phyloP scores from a whole-genome alignment of 441 rosid species.

The Mallotus repandus region DNA sequence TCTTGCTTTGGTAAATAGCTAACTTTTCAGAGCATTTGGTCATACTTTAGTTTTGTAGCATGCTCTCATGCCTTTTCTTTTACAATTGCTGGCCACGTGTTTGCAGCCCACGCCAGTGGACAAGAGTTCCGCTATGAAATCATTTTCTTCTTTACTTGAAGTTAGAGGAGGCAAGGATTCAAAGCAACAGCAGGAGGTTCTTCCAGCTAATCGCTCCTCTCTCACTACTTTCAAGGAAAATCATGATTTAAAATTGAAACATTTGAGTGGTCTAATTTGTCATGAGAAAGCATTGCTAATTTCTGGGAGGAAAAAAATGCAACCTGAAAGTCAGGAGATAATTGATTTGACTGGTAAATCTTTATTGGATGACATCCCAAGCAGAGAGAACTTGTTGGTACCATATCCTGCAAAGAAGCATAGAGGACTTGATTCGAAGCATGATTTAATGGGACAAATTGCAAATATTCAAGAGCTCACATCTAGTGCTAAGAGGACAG shows the following conservation, averaged over 20 bases:
- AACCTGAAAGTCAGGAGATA: constrained; percentile 34
- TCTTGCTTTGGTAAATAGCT: constrained; percentile 29
- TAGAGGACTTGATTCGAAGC: constrained; percentile 40
- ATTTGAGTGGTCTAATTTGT: constrained; percentile 32
- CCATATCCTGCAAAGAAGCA: constrained; percentile 55
- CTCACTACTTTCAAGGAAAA: constrained; percentile 40
- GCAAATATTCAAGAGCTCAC: constrained; percentile 28
- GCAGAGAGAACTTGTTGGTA: constrained; percentile 36
- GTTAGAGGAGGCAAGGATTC: constrained; percentile 40
- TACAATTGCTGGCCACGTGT: constrained; percentile 20
- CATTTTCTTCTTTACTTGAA: constrained; percentile 39
- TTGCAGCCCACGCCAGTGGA: constrained; percentile 34
- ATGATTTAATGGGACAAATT: constrained; percentile 21
- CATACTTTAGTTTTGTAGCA: constrained; percentile 6
- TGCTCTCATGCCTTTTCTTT: constrained; percentile 4
- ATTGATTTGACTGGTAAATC: constrained; percentile 37
- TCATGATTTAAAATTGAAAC: constrained; percentile 41
- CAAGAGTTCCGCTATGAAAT: constrained; percentile 25
- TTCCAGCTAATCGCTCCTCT: constrained; percentile 78
- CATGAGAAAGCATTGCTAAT: constrained; percentile 39
- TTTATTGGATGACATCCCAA: constrained; percentile 30
- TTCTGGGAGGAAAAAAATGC: constrained; percentile 38
- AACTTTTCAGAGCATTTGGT: constrained; percentile 13
- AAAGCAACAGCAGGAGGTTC: constrained; percentile 45
- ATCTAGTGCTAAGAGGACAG: constrained; percentile 32